phyloP scores from a whole-genome alignment of 257 asterid genomes.

The Voacanga thouarsii region DNA sequence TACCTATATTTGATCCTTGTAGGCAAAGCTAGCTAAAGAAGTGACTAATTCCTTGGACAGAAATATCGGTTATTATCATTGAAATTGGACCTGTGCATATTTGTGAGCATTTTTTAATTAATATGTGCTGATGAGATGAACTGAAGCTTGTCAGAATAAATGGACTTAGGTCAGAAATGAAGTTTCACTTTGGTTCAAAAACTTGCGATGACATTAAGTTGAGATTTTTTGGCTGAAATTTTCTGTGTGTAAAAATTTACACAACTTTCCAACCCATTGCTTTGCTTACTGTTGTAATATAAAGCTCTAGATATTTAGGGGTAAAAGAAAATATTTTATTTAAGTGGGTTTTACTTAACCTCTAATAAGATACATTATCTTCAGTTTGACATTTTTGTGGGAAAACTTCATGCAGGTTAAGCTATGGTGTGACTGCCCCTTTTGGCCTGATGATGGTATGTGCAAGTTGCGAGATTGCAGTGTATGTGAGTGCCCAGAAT shows the following conservation, averaged over 20 bases:
- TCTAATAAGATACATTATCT: background rate
- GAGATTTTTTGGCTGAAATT: background rate
- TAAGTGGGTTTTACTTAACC: background rate
- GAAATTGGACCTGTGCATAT: background rate
- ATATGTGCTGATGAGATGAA: background rate
- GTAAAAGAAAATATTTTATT: no score
- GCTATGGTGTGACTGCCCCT: conserved; percentile 98
- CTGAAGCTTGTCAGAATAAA: background rate
- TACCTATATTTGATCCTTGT: background rate
- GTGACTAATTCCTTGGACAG: background rate
- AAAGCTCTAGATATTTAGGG: background rate
- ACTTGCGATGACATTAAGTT: background rate
- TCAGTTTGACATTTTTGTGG: conserved; percentile 19
- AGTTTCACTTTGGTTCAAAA: background rate
- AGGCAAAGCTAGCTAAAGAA: background rate
- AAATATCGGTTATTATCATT: background rate
- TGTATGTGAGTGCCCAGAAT: conserved; percentile 92
- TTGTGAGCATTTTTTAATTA: background rate
- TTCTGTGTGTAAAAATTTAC: background rate
- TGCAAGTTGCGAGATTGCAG: conserved; percentile 94
- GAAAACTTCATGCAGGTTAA: conserved; percentile 58
- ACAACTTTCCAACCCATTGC: background rate
- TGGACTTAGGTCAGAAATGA: background rate
- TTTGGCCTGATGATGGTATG: conserved; percentile 99
- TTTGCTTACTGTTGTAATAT: background rate